A percentile compares a stretch with the other conserved stretches of the same genome.
These are phyloP conservation scores for Coemansia sp. DNA, from an alignment of 192 early-diverging fungal species.

Conservation along the genomic window DNA sequence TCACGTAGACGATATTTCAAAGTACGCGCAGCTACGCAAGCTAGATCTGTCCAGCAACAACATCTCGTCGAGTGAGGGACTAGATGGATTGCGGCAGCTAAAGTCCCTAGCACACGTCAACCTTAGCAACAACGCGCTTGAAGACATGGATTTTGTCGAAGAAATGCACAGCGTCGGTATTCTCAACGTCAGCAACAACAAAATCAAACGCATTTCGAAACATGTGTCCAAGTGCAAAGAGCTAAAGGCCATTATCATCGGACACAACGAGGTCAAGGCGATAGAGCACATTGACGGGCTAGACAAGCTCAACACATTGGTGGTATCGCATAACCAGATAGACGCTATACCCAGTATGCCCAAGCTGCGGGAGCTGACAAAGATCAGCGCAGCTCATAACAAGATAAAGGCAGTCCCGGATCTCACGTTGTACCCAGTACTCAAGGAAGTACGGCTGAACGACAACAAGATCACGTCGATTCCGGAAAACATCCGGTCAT, in stretches of 20 bases:
- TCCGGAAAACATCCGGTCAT: slow-evolving; percentile 60
- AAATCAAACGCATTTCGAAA: slow-evolving; percentile 62
- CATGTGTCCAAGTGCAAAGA: slow-evolving; percentile 59
- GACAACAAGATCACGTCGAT: slow-evolving; percentile 72
- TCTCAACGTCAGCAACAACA: slow-evolving; percentile 74
- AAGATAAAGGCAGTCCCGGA: slow-evolving; percentile 68
- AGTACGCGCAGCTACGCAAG: slow-evolving; percentile 53
- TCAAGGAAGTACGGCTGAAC: slow-evolving; percentile 76
- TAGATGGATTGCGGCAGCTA: slow-evolving; percentile 62
- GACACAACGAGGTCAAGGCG: slow-evolving; percentile 69
- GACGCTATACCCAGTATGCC: slow-evolving; percentile 60
- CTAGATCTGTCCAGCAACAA: slow-evolving; percentile 70
- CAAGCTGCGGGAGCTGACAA: slow-evolving; percentile 64
- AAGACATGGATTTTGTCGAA: slow-evolving; percentile 14
- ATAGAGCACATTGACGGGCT: slow-evolving; percentile 68
- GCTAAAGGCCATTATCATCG: slow-evolving; percentile 80
- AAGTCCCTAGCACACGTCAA: slow-evolving; percentile 60
- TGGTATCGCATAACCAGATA: slow-evolving; percentile 81
- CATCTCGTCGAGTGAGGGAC: slow-evolving; percentile 59
- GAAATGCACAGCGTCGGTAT: slow-evolving; percentile 45
- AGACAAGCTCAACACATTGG: slow-evolving; percentile 71
- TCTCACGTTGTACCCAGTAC: slow-evolving; percentile 57
- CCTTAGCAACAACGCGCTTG: slow-evolving; percentile 66
- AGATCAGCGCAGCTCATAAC: slow-evolving; percentile 80
- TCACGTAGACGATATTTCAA: slow-evolving; percentile 71